These are phyloP conservation scores for Acrodontium crateriforme DNA, from an alignment of 2,329 filamentous ascomycete genomes.

Conservation along the genomic window DNA sequence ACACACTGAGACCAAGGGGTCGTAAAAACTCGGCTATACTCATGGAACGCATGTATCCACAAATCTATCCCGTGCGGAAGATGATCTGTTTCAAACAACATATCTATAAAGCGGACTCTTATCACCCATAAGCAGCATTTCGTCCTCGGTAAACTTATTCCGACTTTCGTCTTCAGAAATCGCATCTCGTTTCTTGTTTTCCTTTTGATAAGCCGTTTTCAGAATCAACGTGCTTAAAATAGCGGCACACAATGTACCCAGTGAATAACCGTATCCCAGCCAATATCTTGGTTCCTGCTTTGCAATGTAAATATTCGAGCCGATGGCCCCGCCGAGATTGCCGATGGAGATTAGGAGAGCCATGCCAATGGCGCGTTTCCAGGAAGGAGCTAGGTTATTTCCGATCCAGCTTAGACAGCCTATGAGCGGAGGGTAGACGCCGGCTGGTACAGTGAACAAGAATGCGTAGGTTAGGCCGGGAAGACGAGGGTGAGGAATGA, in stretches of 20 bases:
- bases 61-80: no score
- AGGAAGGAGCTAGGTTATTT: background rate
- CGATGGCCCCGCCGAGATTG: background rate
- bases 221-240: no score
- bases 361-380: background rate
- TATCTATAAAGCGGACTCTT: slow-evolving; percentile 25
- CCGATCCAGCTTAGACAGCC: background rate
- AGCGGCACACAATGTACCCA: no score
- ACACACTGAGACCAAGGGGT: no score
- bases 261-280: background rate
- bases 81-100: no score
- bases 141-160: slow-evolving; percentile 21
- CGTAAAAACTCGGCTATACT: no score
- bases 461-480: background rate
- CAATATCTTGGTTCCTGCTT: background rate
- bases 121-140: slow-evolving; percentile 24
- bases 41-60: no score
- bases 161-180: slow-evolving; percentile 20
- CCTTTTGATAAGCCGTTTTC: background rate
- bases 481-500: background rate
- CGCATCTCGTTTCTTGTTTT: slow-evolving; percentile 19
- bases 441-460: background rate
- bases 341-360: background rate
- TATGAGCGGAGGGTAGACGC: background rate
- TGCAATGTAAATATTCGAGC: background rate